A percentile compares a stretch with the other conserved stretches of the same genome.
Conservation (phyloP, 345 rosid genomes). For the Arabis alpina region DNA sequence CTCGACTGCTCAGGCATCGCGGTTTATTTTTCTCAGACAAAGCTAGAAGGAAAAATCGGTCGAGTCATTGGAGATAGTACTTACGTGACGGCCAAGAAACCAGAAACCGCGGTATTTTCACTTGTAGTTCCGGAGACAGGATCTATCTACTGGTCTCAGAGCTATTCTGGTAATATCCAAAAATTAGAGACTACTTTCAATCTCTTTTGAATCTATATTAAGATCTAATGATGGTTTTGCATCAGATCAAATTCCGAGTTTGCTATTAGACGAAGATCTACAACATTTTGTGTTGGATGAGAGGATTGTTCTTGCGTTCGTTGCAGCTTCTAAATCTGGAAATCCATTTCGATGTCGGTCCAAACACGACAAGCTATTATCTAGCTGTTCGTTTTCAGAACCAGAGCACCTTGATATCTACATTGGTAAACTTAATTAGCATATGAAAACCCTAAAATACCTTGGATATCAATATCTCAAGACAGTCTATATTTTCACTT, state of each 20-base stretch:
- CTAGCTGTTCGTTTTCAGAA: slow-evolving; percentile 67
- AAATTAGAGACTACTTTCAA: background rate
- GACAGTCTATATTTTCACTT: background rate
- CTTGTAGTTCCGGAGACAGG: slow-evolving; percentile 76
- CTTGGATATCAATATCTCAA: background rate
- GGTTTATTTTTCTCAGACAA: slow-evolving; percentile 67
- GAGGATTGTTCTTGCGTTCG: slow-evolving; percentile 73
- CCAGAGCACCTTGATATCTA: slow-evolving; percentile 49
- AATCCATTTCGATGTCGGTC: slow-evolving; percentile 65
- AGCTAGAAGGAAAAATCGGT: slow-evolving; percentile 59
- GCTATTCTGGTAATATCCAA: slow-evolving; percentile 61
- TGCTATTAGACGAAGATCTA: slow-evolving; percentile 61
- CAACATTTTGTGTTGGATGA: slow-evolving; percentile 72
- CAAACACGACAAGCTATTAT: slow-evolving; percentile 60
- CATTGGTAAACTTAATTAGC: slow-evolving; percentile 48
- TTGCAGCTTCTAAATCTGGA: slow-evolving; percentile 71
- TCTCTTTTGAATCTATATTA: background rate
- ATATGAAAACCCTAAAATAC: background rate
- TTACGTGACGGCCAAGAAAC: slow-evolving; percentile 64
- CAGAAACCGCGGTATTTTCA: slow-evolving; percentile 58
- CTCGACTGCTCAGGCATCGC: slow-evolving; percentile 81
- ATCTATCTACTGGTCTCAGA: slow-evolving; percentile 73
- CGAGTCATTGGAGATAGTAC: slow-evolving; percentile 45
- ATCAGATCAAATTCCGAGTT: slow-evolving; percentile 52
- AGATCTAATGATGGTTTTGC: background rate